phyloP scores from a whole-genome alignment of 495 filamentous ascomycete species.

The Amphirosellinia nigrospora region DNA sequence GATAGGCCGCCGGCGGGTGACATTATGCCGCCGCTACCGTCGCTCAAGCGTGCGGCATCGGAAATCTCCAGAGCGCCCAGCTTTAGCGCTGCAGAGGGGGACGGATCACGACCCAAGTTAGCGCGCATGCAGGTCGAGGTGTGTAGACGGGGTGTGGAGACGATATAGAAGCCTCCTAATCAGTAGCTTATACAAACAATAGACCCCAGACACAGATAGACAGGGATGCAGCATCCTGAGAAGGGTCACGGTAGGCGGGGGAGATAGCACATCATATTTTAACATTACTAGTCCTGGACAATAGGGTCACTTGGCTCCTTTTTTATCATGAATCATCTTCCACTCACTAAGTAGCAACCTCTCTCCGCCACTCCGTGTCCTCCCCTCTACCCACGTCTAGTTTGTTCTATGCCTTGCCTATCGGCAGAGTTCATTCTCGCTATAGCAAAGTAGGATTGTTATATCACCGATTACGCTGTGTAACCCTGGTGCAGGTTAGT shows the following conservation, averaged over 20 bases:
- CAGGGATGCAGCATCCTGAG: not conserved
- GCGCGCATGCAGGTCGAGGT: constrained; percentile 39
- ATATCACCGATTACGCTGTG: not conserved
- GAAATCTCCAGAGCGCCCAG: constrained; percentile 57
- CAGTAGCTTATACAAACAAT: not conserved
- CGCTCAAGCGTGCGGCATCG: constrained; percentile 54
- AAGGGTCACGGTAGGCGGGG: not conserved
- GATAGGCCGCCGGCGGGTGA: constrained; percentile 56
- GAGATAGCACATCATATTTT: not conserved
- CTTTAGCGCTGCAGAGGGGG: constrained; percentile 44
- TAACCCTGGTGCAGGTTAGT: not conserved
- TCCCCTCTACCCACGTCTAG: not conserved
- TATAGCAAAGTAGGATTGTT: not conserved
- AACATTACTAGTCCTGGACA: not conserved
- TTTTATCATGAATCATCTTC: not conserved
- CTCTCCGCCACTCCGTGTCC: not conserved
- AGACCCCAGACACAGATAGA: constrained; percentile 12
- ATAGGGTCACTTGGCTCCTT: not conserved
- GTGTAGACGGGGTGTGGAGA: constrained; percentile 41
- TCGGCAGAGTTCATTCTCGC: not conserved
- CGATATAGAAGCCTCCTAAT: constrained; percentile 31
- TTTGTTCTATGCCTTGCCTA: not conserved
- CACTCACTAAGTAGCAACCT: not conserved
- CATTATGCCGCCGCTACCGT: constrained; percentile 48
- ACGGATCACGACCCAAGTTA: constrained; percentile 40